Percentiles rank a stretch among this genome's conserved stretches.
phyloP scores from a whole-genome alignment of 306 rosid species.

The Castanea sativa region DNA sequence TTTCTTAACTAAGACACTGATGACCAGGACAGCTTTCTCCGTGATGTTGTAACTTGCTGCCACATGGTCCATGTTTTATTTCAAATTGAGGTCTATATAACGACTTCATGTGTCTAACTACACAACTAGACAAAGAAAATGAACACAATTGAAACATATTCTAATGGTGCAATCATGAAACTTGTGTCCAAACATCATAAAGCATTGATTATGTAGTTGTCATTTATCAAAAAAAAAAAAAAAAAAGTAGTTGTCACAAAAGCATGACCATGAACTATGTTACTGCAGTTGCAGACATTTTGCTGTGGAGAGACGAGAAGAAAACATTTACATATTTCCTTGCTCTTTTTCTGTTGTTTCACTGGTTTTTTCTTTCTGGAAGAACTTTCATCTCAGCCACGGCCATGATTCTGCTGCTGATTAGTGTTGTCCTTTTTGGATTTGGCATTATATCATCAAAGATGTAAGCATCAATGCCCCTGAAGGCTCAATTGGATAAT shows the following conservation, averaged over 20 bases:
- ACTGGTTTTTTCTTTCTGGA: constrained; percentile 84
- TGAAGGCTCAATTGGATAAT: constrained; percentile 13
- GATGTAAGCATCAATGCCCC: constrained; percentile 45
- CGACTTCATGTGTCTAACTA: not conserved
- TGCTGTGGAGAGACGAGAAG: constrained; percentile 92
- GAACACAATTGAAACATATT: not conserved
- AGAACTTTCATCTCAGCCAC: constrained; percentile 53
- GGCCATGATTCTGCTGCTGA: constrained; percentile 58
- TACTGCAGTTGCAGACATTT: constrained; percentile 73
- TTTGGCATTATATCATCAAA: constrained; percentile 54
- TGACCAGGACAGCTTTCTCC: not conserved
- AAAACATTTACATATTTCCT: constrained; percentile 65
- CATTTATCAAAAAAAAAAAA: not conserved
- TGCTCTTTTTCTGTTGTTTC: constrained; percentile 50
- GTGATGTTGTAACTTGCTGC: not conserved
- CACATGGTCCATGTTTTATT: not conserved
- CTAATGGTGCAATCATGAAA: not conserved
- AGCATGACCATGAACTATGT: constrained; percentile 38
- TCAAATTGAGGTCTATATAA: not conserved
- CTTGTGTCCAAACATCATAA: not conserved
- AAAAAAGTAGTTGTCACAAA: not conserved
- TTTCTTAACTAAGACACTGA: not conserved
- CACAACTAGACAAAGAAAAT: not conserved
- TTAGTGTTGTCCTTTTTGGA: constrained; percentile 47
- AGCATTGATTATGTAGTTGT: not conserved